A percentile compares a stretch with the other conserved stretches of the same genome.
Evolutionary conservation across 257 asterid species (phyloP).

Genomic region (Solanum paucissectum): DNA sequence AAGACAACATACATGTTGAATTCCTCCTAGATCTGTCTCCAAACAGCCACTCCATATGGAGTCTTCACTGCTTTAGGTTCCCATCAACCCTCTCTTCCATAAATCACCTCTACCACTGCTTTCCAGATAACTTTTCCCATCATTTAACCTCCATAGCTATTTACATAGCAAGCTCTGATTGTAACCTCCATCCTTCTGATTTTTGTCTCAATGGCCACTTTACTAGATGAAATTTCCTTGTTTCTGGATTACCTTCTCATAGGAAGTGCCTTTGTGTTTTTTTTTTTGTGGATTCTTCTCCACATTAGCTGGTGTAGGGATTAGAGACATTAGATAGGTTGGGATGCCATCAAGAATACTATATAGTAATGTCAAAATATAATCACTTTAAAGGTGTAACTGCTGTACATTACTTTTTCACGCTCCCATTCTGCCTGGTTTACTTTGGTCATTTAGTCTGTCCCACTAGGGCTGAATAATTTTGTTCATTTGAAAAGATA

Average conservation of each 20-base stretch:
- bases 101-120: background rate
- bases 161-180: background rate
- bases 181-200: background rate
- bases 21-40: background rate
- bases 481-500: background rate
- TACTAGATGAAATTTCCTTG: background rate
- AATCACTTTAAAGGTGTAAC: background rate
- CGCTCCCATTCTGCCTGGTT: background rate
- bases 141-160: background rate
- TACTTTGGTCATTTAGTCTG: background rate
- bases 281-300: background rate
- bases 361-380: background rate
- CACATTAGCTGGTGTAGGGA: background rate
- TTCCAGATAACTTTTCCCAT: background rate
- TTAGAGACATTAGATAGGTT: background rate
- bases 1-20: background rate
- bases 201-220: background rate
- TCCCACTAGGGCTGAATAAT: background rate
- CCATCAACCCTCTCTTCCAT: background rate
- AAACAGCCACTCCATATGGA: background rate
- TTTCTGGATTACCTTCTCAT: background rate
- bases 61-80: background rate
- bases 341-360: background rate
- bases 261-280: background rate
- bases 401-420: background rate